Evolutionary conservation across 805 yeast genomes (phyloP).

Genomic region (Saturnispora halmiae): DNA sequence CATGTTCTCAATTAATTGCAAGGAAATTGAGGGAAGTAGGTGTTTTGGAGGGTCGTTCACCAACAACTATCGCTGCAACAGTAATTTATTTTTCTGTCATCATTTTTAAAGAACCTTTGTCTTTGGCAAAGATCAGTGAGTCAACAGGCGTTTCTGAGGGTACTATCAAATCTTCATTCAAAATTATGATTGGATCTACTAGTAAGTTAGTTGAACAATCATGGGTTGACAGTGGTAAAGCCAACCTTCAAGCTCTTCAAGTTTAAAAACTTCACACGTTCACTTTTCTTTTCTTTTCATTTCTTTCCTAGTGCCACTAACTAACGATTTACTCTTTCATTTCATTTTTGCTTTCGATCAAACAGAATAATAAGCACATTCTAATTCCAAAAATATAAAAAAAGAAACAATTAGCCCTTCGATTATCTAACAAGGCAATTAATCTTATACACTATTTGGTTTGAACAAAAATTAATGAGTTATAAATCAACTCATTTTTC

Average conservation of each 20-base stretch:
- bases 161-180: constrained; percentile 87
- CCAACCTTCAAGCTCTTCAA: constrained; percentile 25
- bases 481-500: no score
- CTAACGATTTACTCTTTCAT: neutral
- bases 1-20: constrained; percentile 90
- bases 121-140: constrained; percentile 78
- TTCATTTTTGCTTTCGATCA: neutral
- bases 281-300: neutral
- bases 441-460: no score
- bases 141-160: constrained; percentile 96
- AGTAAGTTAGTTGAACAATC: constrained; percentile 64
- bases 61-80: constrained; percentile 95
- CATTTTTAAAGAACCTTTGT: constrained; percentile 69
- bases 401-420: no score
- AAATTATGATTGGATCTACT: constrained; percentile 66
- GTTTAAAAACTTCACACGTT: neutral
- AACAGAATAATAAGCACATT: neutral
- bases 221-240: constrained; percentile 65
- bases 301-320: neutral
- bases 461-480: no score
- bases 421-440: no score
- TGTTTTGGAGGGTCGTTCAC: constrained; percentile 91
- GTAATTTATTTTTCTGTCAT: constrained; percentile 89
- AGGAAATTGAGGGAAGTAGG: constrained; percentile 84
- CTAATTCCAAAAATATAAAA: no score